Evolutionary conservation across 345 rosid genomes (phyloP), one percentile per base, ranked within the genome.

Genomic region (Acer yangbiense): DNA sequence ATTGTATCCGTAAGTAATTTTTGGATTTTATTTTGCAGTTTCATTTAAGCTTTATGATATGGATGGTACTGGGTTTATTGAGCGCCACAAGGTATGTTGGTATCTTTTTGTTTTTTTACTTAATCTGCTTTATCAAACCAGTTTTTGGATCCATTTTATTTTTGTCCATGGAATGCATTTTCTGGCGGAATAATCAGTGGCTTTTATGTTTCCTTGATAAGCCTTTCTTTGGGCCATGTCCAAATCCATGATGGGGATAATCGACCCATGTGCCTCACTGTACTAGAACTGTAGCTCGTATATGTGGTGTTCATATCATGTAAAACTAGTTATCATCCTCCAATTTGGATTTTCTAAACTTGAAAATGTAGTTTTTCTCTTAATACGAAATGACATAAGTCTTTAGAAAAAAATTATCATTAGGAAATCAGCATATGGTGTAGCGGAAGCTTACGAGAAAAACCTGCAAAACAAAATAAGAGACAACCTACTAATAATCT

Each of bases 11-110:
- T 71, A 9, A 3, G 23, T 44, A 44, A 63, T 76, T 35, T 78
- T 66, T 79, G 60, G n/a, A 46, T 1, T 73, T 77, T 54, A 10
- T 70, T 41, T 67, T 82, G 89, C 98, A 97, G 98, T 93, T 88
- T 88, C 95, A 62, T 97, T 97, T 85, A 93, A 89, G 87, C 94
- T 94, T 80, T 97, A 97, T 81, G 98, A 97, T 84, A 77, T 94
- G 89, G 94, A 94, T 76, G 85, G 86, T 62, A 88, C 98, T 0
- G 99, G 99, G 80, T 97, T 85, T 82, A 97, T 97, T 63, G 98
- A 90, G 88, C 96, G 99, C 48, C 94, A 94, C 58, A 98, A 92
- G 94, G 99, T 95, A 86, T 72, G 79, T 70, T 65, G 25, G 9
- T 57, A 55, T 29, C 32, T 29, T 25, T 25, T 25, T 25, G 2